Conservation (phyloP, 495 filamentous ascomycete genomes). For the Hypoxylon trugodes region DNA sequence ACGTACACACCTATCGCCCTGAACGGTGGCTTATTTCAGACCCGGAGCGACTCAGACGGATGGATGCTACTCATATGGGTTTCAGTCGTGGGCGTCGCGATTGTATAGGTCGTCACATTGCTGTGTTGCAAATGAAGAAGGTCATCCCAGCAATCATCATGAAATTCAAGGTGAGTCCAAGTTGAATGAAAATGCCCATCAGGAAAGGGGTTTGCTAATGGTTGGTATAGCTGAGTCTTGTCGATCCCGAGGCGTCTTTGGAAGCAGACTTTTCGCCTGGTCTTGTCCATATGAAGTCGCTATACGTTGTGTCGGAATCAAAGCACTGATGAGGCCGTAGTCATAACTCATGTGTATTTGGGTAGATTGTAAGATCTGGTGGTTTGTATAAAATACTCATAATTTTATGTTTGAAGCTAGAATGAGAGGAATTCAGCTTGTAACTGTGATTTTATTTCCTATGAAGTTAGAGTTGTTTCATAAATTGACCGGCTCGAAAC, state of each 20-base stretch:
- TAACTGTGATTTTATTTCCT: too few relatives aligned
- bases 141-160: slow-evolving; percentile 66
- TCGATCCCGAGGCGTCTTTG: slow-evolving; percentile 24
- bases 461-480: too few relatives aligned
- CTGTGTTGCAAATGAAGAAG: slow-evolving; percentile 70
- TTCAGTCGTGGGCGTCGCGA: slow-evolving; percentile 68
- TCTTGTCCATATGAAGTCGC: slow-evolving; percentile 7
- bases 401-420: too few relatives aligned
- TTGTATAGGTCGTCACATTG: slow-evolving; percentile 72
- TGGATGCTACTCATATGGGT: slow-evolving; percentile 54
- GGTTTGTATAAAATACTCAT: too few relatives aligned
- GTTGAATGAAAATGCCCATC: too few relatives aligned
- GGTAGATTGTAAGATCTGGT: too few relatives aligned
- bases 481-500: too few relatives aligned
- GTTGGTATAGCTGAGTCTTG: slow-evolving; percentile 23
- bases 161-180: slow-evolving; percentile 38
- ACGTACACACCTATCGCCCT: slow-evolving; percentile 62
- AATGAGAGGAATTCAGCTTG: too few relatives aligned
- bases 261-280: slow-evolving; percentile 23
- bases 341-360: too few relatives aligned
- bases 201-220: too few relatives aligned
- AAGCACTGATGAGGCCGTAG: slow-evolving; percentile 13
- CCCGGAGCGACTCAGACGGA: slow-evolving; percentile 47
- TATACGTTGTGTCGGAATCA: slow-evolving; percentile 21
- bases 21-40: slow-evolving; percentile 61